Percentiles rank a stretch among this genome's conserved stretches.
These are phyloP conservation scores for Dictyostelium intermedium DNA, from an alignment of 78 protist genomes.

Conservation along the genomic window DNA sequence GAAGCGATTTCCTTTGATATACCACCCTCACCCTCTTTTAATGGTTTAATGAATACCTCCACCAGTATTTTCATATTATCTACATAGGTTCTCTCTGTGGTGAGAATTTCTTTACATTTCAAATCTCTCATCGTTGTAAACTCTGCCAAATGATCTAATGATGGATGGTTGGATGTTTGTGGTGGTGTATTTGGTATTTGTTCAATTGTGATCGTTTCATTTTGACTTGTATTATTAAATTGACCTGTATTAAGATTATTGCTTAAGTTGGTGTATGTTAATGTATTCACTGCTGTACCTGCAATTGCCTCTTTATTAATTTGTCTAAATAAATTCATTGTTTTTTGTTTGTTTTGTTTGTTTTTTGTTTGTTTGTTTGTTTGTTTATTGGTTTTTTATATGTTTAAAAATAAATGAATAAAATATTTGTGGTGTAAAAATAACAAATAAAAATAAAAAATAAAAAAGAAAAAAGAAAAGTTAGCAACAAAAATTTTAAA, in stretches of 20 bases:
- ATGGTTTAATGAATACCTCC: conserved; percentile 60
- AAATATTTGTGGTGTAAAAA: not conserved
- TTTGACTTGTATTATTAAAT: not conserved
- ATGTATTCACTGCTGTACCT: not conserved
- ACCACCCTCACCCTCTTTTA: conserved; percentile 65
- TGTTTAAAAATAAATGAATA: not conserved
- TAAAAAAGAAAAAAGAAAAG: not conserved
- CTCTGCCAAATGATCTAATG: conserved; percentile 23
- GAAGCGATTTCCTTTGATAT: conserved; percentile 33
- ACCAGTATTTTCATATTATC: conserved; percentile 70
- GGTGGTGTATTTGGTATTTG: not conserved
- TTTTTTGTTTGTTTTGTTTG: not conserved
- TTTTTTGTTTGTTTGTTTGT: not conserved
- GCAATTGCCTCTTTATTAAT: not conserved
- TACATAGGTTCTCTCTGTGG: conserved; percentile 62
- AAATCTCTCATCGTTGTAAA: conserved; percentile 52
- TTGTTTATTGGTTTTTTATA: not conserved
- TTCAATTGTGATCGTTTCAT: not conserved
- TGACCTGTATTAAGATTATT: not conserved
- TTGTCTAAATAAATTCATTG: not conserved
- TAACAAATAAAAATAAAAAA: not conserved
- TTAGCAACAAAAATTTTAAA: not conserved
- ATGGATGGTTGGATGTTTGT: conserved; percentile 13
- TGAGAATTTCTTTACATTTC: conserved; percentile 63
- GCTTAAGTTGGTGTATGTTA: not conserved